Evolutionary conservation across 202 grass and related monocot species (phyloP).

Genomic region (Zoysia matrella): DNA sequence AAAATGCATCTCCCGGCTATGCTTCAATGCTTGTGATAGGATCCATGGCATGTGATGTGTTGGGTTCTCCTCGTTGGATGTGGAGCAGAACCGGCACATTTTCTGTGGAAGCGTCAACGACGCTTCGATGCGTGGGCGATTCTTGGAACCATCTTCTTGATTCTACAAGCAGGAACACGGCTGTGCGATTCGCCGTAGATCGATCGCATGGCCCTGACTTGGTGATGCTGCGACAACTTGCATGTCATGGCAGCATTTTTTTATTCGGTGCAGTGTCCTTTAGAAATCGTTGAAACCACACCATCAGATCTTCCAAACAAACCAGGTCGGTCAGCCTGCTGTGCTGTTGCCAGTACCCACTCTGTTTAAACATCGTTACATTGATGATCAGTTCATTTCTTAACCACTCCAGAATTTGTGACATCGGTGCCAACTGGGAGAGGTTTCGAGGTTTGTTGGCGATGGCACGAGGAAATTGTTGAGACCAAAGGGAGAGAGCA

Average conservation of each 20-base stretch:
- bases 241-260: neutral
- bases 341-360: neutral
- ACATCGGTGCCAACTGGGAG: too few relatives aligned
- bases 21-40: too few relatives aligned
- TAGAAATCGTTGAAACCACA: neutral
- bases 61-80: neutral
- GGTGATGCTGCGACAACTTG: neutral
- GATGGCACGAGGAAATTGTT: too few relatives aligned
- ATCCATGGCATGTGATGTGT: neutral
- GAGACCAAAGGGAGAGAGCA: too few relatives aligned
- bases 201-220: neutral
- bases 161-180: neutral
- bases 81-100: neutral
- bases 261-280: neutral
- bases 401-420: too few relatives aligned
- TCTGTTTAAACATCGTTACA: too few relatives aligned
- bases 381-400: too few relatives aligned
- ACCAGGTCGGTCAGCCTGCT: neutral
- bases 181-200: neutral
- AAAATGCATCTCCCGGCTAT: too few relatives aligned
- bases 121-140: neutral
- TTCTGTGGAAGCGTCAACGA: conserved; percentile 11
- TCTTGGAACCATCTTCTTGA: neutral
- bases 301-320: neutral
- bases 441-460: too few relatives aligned